Evolutionary conservation across 805 yeast species (phyloP).

Genomic region (Cyberlindnera japonica): DNA sequence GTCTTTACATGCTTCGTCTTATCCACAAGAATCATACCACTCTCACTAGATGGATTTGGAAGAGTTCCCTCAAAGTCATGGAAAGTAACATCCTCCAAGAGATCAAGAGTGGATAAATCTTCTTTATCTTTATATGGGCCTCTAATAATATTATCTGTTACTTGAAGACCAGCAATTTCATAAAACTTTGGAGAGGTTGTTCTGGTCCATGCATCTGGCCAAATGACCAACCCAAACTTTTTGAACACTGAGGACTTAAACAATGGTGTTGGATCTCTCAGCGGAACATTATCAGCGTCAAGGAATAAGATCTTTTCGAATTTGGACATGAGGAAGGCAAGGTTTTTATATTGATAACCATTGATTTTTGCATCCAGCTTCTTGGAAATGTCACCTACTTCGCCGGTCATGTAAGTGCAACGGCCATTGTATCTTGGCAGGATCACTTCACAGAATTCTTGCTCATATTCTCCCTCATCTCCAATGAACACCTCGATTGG

Average conservation of each 20-base stretch:
- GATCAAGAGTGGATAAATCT: slow-evolving; percentile 17
- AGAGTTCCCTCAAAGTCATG: slow-evolving; percentile 56
- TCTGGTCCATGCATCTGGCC: slow-evolving; percentile 75
- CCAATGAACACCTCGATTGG: slow-evolving; percentile 77
- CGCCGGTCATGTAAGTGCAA: slow-evolving; percentile 60
- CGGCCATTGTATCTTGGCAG: slow-evolving; percentile 58
- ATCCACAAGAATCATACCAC: slow-evolving; percentile 58
- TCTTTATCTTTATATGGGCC: slow-evolving; percentile 30
- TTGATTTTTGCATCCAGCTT: slow-evolving; percentile 43
- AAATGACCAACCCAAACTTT: slow-evolving; percentile 44
- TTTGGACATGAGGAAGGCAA: slow-evolving; percentile 64
- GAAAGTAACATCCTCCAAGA: slow-evolving; percentile 33
- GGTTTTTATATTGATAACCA: slow-evolving; percentile 62
- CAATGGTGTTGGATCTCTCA: slow-evolving; percentile 52
- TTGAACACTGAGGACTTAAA: slow-evolving; percentile 42
- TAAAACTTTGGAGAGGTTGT: slow-evolving; percentile 59
- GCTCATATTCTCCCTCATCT: slow-evolving; percentile 59
- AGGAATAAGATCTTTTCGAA: slow-evolving; percentile 66
- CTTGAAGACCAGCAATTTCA: slow-evolving; percentile 44
- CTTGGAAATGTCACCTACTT: slow-evolving; percentile 47
- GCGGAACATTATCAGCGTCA: slow-evolving; percentile 72
- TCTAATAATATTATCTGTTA: slow-evolving; percentile 33
- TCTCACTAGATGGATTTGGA: slow-evolving; percentile 63
- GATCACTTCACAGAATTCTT: slow-evolving; percentile 55
- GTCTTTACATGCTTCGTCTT: slow-evolving; percentile 52